Conservation (phyloP, 1,284 basidiomycete species). For the Volvariella volvacea region DNA sequence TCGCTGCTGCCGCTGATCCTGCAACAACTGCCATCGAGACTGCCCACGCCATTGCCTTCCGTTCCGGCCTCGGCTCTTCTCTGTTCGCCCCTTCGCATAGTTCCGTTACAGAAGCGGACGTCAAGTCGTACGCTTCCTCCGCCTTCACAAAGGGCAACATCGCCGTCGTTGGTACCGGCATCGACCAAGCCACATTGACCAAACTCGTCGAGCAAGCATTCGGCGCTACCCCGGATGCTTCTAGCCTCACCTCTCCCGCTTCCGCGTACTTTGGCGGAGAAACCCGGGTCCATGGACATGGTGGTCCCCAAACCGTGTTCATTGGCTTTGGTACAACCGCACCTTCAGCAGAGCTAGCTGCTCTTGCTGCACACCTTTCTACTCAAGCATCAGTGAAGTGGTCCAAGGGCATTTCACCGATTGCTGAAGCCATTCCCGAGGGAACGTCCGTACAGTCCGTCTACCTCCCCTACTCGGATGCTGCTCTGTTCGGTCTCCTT, state of each 20-base stretch:
- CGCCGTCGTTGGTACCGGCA: constrained; percentile 82
- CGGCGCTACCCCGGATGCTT: constrained; percentile 35
- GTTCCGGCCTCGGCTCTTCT: constrained; percentile 82
- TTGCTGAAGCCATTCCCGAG: constrained; percentile 48
- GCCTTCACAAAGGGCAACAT: constrained; percentile 77
- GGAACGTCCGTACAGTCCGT: constrained; percentile 63
- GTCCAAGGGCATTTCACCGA: constrained; percentile 66
- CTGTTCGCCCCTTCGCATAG: constrained; percentile 74
- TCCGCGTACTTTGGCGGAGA: constrained; percentile 83
- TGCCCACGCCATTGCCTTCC: constrained; percentile 88
- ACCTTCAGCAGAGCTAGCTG: constrained; percentile 64
- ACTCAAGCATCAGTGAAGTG: constrained; percentile 78
- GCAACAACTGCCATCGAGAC: constrained; percentile 69
- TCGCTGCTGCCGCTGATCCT: constrained; percentile 57
- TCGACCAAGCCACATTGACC: constrained; percentile 64
- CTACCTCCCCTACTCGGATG: constrained; percentile 85
- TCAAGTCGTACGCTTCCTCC: constrained; percentile 67
- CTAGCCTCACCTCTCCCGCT: constrained; percentile 33
- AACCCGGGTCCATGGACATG: constrained; percentile 59
- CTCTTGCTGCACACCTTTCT: constrained; percentile 74
- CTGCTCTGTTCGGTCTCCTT: constrained; percentile 76
- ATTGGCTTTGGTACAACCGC: constrained; percentile 73
- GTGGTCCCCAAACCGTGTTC: constrained; percentile 69
- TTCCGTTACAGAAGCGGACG: constrained; percentile 58
- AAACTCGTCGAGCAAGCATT: constrained; percentile 72